Conservation (phyloP, 1,139 yeast genomes). For the Kodamaea fungicola region DNA sequence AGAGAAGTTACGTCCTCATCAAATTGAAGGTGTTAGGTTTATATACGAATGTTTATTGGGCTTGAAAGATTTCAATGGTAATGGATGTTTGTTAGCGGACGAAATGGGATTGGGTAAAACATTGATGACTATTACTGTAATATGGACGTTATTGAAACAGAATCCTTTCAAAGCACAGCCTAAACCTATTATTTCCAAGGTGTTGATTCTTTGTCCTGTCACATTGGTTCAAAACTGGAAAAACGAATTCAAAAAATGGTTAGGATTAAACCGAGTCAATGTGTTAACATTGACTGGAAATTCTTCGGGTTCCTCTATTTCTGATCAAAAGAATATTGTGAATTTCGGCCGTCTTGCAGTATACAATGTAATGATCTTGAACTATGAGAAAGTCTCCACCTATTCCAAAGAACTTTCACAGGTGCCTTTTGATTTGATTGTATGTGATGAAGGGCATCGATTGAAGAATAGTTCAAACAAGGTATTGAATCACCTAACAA, state of each 20-base stretch:
- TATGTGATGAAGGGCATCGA: slow-evolving; percentile 96
- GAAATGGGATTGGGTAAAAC: slow-evolving; percentile 98
- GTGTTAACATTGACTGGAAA: slow-evolving; percentile 51
- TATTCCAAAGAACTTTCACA: slow-evolving; percentile 52
- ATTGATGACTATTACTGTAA: slow-evolving; percentile 72
- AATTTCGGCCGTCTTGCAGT: slow-evolving; percentile 68
- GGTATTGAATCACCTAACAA: slow-evolving; percentile 58
- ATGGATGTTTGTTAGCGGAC: slow-evolving; percentile 87
- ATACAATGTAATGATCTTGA: slow-evolving; percentile 79
- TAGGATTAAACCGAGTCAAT: slow-evolving; percentile 62
- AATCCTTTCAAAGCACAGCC: slow-evolving; percentile 46
- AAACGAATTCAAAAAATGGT: slow-evolving; percentile 86
- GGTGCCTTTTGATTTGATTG: slow-evolving; percentile 62
- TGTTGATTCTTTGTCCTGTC: slow-evolving; percentile 87
- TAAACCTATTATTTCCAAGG: slow-evolving; percentile 47
- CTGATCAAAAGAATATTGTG: slow-evolving; percentile 56
- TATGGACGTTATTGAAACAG: slow-evolving; percentile 83
- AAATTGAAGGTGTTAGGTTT: slow-evolving; percentile 75
- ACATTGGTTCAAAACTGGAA: slow-evolving; percentile 88
- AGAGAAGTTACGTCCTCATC: slow-evolving; percentile 70
- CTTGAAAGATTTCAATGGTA: slow-evolving; percentile 38
- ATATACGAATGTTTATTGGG: slow-evolving; percentile 84
- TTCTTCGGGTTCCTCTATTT: slow-evolving; percentile 27
- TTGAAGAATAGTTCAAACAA: slow-evolving; percentile 71
- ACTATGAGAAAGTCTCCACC: slow-evolving; percentile 76